phyloP scores from a whole-genome alignment of 2,329 filamentous ascomycete genomes.

The Aspergillus pseudonomiae region DNA sequence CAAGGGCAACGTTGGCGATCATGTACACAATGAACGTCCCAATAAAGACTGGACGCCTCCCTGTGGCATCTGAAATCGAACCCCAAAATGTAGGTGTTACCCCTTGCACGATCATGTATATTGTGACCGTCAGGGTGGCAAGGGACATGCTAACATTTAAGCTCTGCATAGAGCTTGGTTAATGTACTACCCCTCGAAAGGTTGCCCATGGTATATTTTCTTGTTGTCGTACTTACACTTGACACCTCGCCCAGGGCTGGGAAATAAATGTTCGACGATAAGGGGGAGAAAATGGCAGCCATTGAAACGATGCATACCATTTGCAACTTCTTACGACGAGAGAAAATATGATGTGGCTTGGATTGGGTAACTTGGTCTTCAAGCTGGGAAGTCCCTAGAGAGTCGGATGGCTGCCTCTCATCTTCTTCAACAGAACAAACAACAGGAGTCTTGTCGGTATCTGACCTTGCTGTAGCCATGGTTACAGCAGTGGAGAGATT shows the following conservation, averaged over 20 bases:
- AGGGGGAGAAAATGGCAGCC: constrained; percentile 38
- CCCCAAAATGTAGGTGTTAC: constrained; percentile 55
- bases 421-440: constrained; percentile 1
- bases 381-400: not conserved
- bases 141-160: constrained; percentile 32
- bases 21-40: constrained; percentile 54
- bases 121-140: constrained; percentile 40
- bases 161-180: constrained; percentile 12
- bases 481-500: not conserved
- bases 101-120: constrained; percentile 57
- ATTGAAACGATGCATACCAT: constrained; percentile 16
- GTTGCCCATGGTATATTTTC: not conserved
- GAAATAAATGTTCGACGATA: constrained; percentile 52
- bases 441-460: constrained; percentile 6
- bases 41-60: constrained; percentile 51
- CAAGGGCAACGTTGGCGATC: constrained; percentile 51
- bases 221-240: not conserved
- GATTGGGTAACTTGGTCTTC: constrained; percentile 1
- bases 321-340: constrained; percentile 5
- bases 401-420: not conserved
- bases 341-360: constrained; percentile 8
- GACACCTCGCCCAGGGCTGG: constrained; percentile 41
- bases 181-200: not conserved
- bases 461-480: constrained; percentile 6
- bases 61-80: constrained; percentile 51